phyloP scores from a whole-genome alignment of 768 basidiomycete genomes.

The Cystobasidium onofrii region DNA sequence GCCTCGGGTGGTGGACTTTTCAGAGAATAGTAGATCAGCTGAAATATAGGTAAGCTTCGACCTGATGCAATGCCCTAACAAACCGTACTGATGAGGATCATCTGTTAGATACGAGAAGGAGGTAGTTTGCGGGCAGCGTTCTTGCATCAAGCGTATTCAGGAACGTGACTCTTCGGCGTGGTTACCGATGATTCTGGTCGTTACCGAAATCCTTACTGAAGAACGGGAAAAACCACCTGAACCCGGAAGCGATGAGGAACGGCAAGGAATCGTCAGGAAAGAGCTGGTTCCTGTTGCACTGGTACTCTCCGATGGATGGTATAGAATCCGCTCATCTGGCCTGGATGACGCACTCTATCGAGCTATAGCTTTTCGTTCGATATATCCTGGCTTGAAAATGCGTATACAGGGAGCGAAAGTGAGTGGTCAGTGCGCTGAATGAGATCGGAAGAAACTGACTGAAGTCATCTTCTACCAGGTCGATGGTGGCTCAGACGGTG shows the following conservation, averaged over 20 bases:
- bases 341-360: constrained; percentile 61
- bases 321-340: constrained; percentile 61
- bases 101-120: constrained; percentile 74
- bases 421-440: too few species aligned
- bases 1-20: constrained; percentile 70
- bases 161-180: constrained; percentile 73
- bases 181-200: constrained; percentile 73
- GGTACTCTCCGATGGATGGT: constrained; percentile 98
- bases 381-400: constrained; percentile 74
- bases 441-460: too few species aligned
- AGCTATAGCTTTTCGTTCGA: constrained; percentile 59
- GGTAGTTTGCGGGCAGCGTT: constrained; percentile 64
- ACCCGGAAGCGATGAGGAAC: constrained; percentile 39
- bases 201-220: constrained; percentile 63
- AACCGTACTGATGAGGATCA: not conserved
- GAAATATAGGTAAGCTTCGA: constrained; percentile 61
- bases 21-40: constrained; percentile 71
- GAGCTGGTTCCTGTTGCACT: constrained; percentile 54
- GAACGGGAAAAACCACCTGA: constrained; percentile 40
- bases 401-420: constrained; percentile 72
- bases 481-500: constrained; percentile 63
- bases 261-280: constrained; percentile 47
- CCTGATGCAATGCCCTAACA: not conserved
- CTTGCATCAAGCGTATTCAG: constrained; percentile 68
- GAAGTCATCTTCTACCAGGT: not conserved